Evolutionary conservation across 164 flowering plant genomes (phyloP), one percentile per base, ranked within the genome.

Genomic region (Aristolochia fimbriata): DNA sequence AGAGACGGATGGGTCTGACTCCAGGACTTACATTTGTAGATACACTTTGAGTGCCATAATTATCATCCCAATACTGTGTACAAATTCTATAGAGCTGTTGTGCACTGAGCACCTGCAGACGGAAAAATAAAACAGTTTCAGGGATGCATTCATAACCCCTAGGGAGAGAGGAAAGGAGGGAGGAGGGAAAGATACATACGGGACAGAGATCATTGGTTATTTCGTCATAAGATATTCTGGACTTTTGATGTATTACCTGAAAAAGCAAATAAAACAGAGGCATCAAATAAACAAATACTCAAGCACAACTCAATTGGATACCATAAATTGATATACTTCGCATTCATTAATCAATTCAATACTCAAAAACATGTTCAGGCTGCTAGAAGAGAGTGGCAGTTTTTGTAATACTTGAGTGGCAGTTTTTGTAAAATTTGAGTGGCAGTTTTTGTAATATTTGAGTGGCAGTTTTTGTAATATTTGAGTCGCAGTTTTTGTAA

Each of bases 61-160:
- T 73, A 51, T 84, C 92, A 70, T 86, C 92, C 80, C 81, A 73
- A 65, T 82, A 88, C 27, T 82, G 64, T 0, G 92, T 86, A 60
- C 92, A 86, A 57, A 88, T 71, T 74, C 92, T 80, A 68, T 86
- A 79, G 53, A 88, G 83, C 68, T 88, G 96, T 45, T 83, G 88
- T 61, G 81, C 79, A 62, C 85, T 84, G 56, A 88, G 70, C 33
- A 78, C 67, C 96, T 85, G 84, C 30, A 68, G 21, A 50, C 19
- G 12, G 22, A 22, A 50, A 50, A 17, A 19, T 50, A 5, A 15
- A n/a, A n/a, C 9, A 22, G 20, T 16, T 50, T 19, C 53, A 50
- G 22, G 20, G 20, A 27, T 0, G 4, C 23, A 16, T n/a, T n/a
- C 4, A 19, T 51, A 17, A 19, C 19, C n/a, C n/a, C n/a, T 2